Evolutionary conservation across 371 early-diverging fungal species (phyloP).

Genomic region (Mucor saturninus): DNA sequence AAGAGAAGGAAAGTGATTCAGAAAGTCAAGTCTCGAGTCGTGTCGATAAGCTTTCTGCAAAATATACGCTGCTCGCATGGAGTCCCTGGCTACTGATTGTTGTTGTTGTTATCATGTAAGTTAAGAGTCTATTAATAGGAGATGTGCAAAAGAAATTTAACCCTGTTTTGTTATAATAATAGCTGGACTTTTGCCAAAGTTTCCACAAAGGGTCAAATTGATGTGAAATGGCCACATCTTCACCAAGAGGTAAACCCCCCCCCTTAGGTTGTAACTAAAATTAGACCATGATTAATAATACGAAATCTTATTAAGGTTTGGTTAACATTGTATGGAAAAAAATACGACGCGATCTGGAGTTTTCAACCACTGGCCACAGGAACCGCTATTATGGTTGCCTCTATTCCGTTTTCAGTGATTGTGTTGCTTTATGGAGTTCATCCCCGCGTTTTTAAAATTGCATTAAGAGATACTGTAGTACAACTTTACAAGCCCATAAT

Average conservation of each 20-base stretch:
- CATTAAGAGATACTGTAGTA: constrained; percentile 30
- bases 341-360: constrained; percentile 45
- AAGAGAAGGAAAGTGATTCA: constrained; percentile 5
- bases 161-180: not conserved
- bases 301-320: constrained; percentile 24
- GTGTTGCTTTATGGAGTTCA: constrained; percentile 31
- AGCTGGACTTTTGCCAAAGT: constrained; percentile 46
- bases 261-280: not conserved
- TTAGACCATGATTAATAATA: not conserved
- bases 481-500: constrained; percentile 45
- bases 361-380: constrained; percentile 53
- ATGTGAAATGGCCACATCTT: constrained; percentile 41
- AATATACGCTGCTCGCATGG: constrained; percentile 42
- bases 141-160: not conserved
- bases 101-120: constrained; percentile 41
- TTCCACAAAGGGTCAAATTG: constrained; percentile 30
- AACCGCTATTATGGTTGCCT: constrained; percentile 41
- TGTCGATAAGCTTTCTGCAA: constrained; percentile 6
- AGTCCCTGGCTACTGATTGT: constrained; percentile 46
- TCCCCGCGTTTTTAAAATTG: constrained; percentile 22
- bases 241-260: constrained; percentile 30
- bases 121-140: not conserved
- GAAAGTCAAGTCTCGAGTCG: not conserved
- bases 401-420: constrained; percentile 27
- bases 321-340: constrained; percentile 45